A percentile compares a stretch with the other conserved stretches of the same genome.
phyloP scores from a whole-genome alignment of 225 moss, liverwort and hornwort genomes.

The Asterella californica region DNA sequence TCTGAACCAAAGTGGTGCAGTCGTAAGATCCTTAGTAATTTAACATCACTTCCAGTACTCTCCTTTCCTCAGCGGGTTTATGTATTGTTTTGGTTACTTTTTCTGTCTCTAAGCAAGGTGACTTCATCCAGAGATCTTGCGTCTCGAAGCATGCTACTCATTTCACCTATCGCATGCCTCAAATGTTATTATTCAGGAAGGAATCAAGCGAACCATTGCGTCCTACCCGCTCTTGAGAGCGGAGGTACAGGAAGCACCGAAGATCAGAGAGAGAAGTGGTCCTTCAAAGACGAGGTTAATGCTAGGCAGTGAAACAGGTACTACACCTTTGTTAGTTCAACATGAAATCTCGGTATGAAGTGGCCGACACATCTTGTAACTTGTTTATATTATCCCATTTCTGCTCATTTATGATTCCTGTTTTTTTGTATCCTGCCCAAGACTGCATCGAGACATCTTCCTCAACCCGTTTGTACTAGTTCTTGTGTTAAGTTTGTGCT shows the following conservation, averaged over 20 bases:
- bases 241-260: conserved; percentile 29
- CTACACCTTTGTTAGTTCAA: not conserved
- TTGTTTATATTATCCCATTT: no score
- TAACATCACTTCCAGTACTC: not conserved
- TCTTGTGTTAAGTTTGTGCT: not conserved
- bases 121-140: not conserved
- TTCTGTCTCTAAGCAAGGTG: not conserved
- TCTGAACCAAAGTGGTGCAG: not conserved
- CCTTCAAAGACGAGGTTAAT: conserved; percentile 46
- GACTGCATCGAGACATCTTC: no score
- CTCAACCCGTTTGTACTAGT: not conserved
- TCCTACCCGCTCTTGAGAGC: conserved; percentile 62
- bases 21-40: not conserved
- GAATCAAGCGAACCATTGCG: conserved; percentile 65
- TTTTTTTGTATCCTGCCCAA: no score
- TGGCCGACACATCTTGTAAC: no score
- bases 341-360: not conserved
- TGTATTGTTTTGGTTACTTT: not conserved
- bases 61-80: not conserved
- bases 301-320: conserved; percentile 59
- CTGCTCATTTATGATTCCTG: no score
- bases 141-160: not conserved
- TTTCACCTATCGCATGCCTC: not conserved
- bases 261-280: conserved; percentile 30
- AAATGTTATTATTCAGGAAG: conserved; percentile 40